Base-by-base conservation (phyloP, 2,329 filamentous ascomycete genomes). In the Rosellinia necatrix region DNA sequence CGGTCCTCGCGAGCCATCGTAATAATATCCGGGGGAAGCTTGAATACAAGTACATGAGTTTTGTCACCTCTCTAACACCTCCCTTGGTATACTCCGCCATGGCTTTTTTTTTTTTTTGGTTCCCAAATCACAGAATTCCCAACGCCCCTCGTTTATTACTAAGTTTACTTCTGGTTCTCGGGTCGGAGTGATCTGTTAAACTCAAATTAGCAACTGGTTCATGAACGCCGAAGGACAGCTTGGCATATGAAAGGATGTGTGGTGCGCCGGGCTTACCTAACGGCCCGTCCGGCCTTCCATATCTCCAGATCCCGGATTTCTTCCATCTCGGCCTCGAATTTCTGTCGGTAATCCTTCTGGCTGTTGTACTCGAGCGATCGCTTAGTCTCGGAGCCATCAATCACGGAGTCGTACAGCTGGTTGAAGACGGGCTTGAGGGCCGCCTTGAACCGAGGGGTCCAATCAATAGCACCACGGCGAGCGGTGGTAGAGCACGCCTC, bases 391-490 rank as follows among this genome's bases (percentile, higher is more conserved):
- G 85, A 87, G 74, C 94, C 94, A 71, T 92, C 86, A 78, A 86
- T 86, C 74, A 99, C 94, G 63, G 89, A 88, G 79, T 96, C 89
- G 82, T 99, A 99, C 60, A 99, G 89, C 72, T 90, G 84, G 81
- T 97, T 93, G 86, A 99, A 99, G 74, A 99, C 89, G 72, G 94
- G 94, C 89, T 97, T 97, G 74, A 99, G 86, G 74, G 90, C 92
- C 68, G 93, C 90, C 90, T 97, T 97, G 91, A 99, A 99, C 75
- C 84, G 85, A 77, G 88, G 88, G 75, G 89, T 93, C 94, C 94
- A 99, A 86, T 99, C 94, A 75, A 99, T 96, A 80, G 94, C 94
- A 79, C 94, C 94, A 75, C 94, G 92, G 74, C 94, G 91, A 73
- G 94, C 94, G 57, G 94, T 99, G 75, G 94, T 99, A 64, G 93